Percentiles rank a stretch among this genome's conserved stretches.
Evolutionary conservation across 139 green algal species (phyloP).

Genomic region (Chlamydomonas eustigma): DNA sequence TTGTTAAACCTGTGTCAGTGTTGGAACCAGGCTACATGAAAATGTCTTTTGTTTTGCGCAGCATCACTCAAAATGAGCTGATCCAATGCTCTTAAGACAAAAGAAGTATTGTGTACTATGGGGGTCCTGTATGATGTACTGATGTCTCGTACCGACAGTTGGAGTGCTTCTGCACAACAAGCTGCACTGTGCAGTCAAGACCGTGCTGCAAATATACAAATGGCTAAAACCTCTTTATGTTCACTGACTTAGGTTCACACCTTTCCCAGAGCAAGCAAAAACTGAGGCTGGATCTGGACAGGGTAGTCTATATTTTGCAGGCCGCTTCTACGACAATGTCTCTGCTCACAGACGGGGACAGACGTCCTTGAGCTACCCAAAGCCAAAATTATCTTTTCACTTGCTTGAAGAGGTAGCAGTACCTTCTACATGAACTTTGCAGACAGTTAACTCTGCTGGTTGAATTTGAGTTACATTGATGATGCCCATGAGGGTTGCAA

Average conservation of each 20-base stretch:
- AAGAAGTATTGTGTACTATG: neutral
- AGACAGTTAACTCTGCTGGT: too few species aligned
- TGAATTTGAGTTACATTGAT: too few species aligned
- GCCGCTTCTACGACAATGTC: constrained; percentile 6
- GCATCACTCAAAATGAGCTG: neutral
- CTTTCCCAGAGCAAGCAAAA: neutral
- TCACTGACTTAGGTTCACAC: neutral
- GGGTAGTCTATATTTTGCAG: neutral
- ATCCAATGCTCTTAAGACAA: too few species aligned
- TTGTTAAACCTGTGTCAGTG: too few species aligned
- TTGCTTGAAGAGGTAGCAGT: neutral
- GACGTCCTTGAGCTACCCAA: constrained; percentile 3
- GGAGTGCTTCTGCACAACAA: neutral
- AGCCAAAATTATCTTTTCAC: neutral
- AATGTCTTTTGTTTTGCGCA: too few species aligned
- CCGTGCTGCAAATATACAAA: neutral
- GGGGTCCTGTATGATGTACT: neutral
- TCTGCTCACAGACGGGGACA: neutral
- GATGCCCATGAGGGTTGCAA: too few species aligned
- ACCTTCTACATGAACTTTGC: too few species aligned
- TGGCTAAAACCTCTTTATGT: too few species aligned
- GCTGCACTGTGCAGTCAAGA: neutral
- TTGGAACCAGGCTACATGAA: too few species aligned
- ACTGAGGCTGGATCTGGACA: neutral
- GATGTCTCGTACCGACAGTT: neutral